A percentile compares a stretch with the other conserved stretches of the same genome.
Conservation (phyloP, 257 asterid genomes). For the Solanum boliviense region DNA sequence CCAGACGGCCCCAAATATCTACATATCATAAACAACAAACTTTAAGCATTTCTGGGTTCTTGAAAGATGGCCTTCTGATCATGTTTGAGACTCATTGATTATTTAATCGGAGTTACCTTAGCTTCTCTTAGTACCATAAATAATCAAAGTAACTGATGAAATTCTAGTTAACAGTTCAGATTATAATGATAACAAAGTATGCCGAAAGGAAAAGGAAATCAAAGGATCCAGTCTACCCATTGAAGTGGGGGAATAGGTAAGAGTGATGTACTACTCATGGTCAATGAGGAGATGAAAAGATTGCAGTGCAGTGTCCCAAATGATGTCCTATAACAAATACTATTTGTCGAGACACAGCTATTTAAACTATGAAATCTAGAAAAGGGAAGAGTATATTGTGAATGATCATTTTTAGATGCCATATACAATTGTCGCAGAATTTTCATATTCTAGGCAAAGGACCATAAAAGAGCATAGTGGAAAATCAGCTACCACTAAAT, state of each 20-base stretch:
- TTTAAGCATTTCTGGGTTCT: background rate
- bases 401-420: background rate
- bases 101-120: background rate
- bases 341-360: background rate
- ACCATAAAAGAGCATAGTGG: background rate
- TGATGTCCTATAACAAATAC: background rate
- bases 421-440: background rate
- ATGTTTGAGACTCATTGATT: background rate
- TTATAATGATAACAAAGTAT: background rate
- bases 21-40: conserved; percentile 9
- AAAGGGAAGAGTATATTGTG: background rate
- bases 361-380: background rate
- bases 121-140: background rate
- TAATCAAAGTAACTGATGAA: background rate
- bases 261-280: background rate
- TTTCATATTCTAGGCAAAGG: background rate
- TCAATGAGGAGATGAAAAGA: background rate
- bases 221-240: background rate
- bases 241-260: background rate
- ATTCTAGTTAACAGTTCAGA: background rate
- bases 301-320: background rate
- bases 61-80: background rate
- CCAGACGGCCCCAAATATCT: conserved; percentile 94
- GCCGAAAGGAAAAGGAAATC: background rate
- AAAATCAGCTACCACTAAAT: background rate